Evolutionary conservation across 2,329 filamentous ascomycete species (phyloP).

Genomic region (Aaosphaeria arxii): DNA sequence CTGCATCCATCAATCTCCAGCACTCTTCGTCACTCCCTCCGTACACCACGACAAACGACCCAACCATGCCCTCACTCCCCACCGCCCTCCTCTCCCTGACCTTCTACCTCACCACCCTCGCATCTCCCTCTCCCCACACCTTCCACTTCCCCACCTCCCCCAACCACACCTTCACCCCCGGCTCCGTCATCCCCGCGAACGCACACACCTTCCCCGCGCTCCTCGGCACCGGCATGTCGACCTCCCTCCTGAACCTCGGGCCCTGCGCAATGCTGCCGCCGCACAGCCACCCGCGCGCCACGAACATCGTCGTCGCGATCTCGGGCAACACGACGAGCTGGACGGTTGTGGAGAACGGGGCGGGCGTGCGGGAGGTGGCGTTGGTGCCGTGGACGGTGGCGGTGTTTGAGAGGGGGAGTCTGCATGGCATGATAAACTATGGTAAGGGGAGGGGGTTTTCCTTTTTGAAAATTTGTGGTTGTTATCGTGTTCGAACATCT

Average conservation of each 20-base stretch:
- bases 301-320: slow-evolving; percentile 49
- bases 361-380: slow-evolving; percentile 39
- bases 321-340: slow-evolving; percentile 49
- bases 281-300: slow-evolving; percentile 48
- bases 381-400: slow-evolving; percentile 48
- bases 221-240: slow-evolving; percentile 47
- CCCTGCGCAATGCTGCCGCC: slow-evolving; percentile 53
- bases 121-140: slow-evolving; percentile 36
- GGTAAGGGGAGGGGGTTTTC: slow-evolving; percentile 33
- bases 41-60: not conserved
- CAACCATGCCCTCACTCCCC: not conserved
- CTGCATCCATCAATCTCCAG: no score
- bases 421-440: slow-evolving; percentile 53
- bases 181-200: slow-evolving; percentile 52
- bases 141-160: slow-evolving; percentile 49
- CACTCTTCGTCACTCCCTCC: not conserved
- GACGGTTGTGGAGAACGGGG: slow-evolving; percentile 54
- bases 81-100: not conserved
- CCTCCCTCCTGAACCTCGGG: slow-evolving; percentile 46
- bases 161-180: slow-evolving; percentile 44
- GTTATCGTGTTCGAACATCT: not conserved
- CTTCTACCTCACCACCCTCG: slow-evolving; percentile 5
- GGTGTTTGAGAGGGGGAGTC: slow-evolving; percentile 47
- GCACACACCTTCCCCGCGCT: slow-evolving; percentile 51
- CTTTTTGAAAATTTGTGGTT: slow-evolving; percentile 1